Conservation (phyloP, 805 yeast genomes). For the Maudiozyma serrabonitensis region DNA sequence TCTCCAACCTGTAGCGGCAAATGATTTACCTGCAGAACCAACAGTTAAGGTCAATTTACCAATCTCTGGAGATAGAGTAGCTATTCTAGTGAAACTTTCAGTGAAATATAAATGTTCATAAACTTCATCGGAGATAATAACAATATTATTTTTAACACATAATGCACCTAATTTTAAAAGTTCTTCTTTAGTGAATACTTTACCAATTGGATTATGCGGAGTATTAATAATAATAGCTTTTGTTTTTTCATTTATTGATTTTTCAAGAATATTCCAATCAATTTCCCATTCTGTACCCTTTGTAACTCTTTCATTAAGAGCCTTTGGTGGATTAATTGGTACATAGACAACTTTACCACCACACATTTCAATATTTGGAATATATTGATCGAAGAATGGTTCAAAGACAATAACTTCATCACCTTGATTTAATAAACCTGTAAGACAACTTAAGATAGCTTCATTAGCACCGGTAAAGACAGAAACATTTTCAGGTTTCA, state of each 20-base stretch:
- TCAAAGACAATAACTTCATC: slow-evolving; percentile 95
- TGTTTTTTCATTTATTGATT: slow-evolving; percentile 64
- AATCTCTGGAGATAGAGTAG: slow-evolving; percentile 71
- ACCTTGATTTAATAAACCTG: slow-evolving; percentile 75
- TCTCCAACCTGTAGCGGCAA: slow-evolving; percentile 99
- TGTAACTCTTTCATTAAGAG: slow-evolving; percentile 51
- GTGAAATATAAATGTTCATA: slow-evolving; percentile 81
- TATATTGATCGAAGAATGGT: slow-evolving; percentile 95
- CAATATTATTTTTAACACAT: slow-evolving; percentile 75
- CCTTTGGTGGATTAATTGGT: slow-evolving; percentile 73
- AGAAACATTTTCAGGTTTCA: slow-evolving; percentile 36
- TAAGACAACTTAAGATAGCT: slow-evolving; percentile 77
- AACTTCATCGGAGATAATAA: slow-evolving; percentile 87
- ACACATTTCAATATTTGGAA: slow-evolving; percentile 84
- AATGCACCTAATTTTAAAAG: slow-evolving; percentile 64
- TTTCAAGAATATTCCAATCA: slow-evolving; percentile 67
- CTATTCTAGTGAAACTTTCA: slow-evolving; percentile 66
- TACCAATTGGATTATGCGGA: slow-evolving; percentile 96
- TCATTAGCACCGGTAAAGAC: slow-evolving; percentile 97
- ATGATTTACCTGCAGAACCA: slow-evolving; percentile 95
- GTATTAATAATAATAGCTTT: slow-evolving; percentile 82
- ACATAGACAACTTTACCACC: slow-evolving; percentile 90
- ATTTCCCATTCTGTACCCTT: slow-evolving; percentile 82
- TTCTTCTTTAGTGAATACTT: slow-evolving; percentile 72
- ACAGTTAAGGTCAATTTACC: slow-evolving; percentile 75